Evolutionary conservation across 2,329 filamentous ascomycete species (phyloP).

Genomic region (Epichloe aotearoae): DNA sequence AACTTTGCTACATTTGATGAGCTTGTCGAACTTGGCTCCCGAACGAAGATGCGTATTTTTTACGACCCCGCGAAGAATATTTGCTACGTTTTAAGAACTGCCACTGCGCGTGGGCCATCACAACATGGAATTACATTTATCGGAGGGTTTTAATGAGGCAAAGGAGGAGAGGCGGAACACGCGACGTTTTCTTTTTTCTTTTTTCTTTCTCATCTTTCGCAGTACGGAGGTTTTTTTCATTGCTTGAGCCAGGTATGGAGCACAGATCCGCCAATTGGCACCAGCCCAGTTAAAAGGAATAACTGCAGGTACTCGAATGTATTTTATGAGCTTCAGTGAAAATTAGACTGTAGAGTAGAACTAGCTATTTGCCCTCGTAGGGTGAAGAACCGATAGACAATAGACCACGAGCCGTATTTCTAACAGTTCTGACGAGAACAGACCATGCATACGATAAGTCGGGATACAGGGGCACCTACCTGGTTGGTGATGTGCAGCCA

Average conservation of each 20-base stretch:
- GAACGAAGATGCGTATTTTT: background rate
- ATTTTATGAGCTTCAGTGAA: slow-evolving; percentile 6
- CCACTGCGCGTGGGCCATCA: background rate
- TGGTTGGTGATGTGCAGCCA: background rate
- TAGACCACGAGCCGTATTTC: slow-evolving; percentile 6
- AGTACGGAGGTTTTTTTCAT: background rate
- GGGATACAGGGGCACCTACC: background rate
- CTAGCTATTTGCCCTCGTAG: slow-evolving; percentile 6
- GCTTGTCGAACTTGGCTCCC: slow-evolving; percentile 4
- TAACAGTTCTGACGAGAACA: background rate
- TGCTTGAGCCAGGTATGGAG: slow-evolving; percentile 2
- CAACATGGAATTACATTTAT: slow-evolving; percentile 1
- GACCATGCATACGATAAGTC: no score
- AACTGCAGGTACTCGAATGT: slow-evolving; percentile 1
- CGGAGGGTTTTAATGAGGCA: slow-evolving; percentile 1
- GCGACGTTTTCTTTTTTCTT: background rate
- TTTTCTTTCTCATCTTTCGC: slow-evolving; percentile 1
- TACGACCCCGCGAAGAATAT: background rate
- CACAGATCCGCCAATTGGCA: background rate
- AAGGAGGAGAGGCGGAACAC: background rate
- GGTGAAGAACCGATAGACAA: slow-evolving; percentile 7
- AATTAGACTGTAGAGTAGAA: slow-evolving; percentile 6
- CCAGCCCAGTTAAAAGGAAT: background rate
- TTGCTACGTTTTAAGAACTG: background rate
- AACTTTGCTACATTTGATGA: slow-evolving; percentile 11